Conservation (phyloP, 2,329 filamentous ascomycete species). For the Tympanopsis confertula region DNA sequence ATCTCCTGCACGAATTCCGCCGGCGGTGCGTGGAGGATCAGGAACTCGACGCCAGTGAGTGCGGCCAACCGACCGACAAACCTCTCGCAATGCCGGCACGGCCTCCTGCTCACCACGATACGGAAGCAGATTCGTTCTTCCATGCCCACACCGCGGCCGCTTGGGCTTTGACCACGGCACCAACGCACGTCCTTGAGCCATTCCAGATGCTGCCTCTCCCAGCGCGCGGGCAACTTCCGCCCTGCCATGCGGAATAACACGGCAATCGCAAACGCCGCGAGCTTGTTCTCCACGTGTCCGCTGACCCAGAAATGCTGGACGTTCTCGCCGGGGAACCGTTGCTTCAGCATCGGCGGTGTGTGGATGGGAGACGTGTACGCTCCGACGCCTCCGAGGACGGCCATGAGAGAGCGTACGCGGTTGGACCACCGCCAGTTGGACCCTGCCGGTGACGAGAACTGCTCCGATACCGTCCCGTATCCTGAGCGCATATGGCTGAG, state of each 20-base stretch:
- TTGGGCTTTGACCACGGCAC: no score
- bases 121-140: not conserved
- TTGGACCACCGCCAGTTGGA: not conserved
- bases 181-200: not conserved
- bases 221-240: not conserved
- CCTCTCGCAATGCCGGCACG: not conserved
- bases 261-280: not conserved
- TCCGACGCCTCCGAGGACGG: not conserved
- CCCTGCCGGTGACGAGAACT: not conserved
- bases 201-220: not conserved
- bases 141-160: no score
- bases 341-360: not conserved
- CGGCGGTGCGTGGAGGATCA: not conserved
- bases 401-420: not conserved
- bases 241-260: not conserved
- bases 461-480: not conserved
- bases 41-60: not conserved
- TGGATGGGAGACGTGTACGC: not conserved
- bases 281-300: not conserved
- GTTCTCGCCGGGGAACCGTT: not conserved
- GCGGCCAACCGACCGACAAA: not conserved
- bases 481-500: not conserved
- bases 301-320: not conserved
- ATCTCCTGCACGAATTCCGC: not conserved
- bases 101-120: not conserved